Evolutionary conservation across 129 eudicot species (phyloP), one percentile per base, ranked within the genome.

Genomic region (Smallanthus sonchifolius): DNA sequence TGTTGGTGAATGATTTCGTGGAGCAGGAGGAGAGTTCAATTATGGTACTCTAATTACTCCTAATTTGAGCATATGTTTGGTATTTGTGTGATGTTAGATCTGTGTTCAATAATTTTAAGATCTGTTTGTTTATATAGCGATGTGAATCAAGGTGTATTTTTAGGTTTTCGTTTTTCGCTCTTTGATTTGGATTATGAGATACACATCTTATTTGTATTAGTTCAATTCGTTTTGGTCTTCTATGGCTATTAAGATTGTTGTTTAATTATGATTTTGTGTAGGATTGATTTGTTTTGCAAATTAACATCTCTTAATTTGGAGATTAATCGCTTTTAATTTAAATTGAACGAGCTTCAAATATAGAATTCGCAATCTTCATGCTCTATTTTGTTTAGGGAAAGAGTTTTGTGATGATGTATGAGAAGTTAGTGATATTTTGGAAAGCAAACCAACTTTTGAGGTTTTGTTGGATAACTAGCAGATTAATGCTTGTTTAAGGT

Each of bases 11-110:
- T 67, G 43, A 57, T 38, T 70, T 48, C 38, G 77, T 70, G 65
- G 77, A 70, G 72, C 77, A 70, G 66, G 82, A 78, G 42, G 82
- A 78, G 72, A 78, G 72, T 70, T 78, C 77, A 78, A 78, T 70
- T 70, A 70, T 70, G 82, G 82, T 78, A 78, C 2, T 19, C 9
- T 15, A 45, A 14, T 48, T 77, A 10, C 47, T 28, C 65, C 70
- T 17, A 24, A 6, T 20, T 70, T 38, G 42, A 60, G 42, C 36
- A 7, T 70, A 10, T 62, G 28, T 78, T 69, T n/a, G 7, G 15
- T 20, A n/a, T 15, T 10, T 19, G 9, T 24, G 61, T 70, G 77
- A 24, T 61, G 56, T 62, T 78, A 20, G 82, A 61, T 70, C 47
- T 62, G 48, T 61, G 82, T 4, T 59, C 2, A 44, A 45, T 70